Evolutionary conservation across 1,284 basidiomycete species (phyloP).

Genomic region (Agaricales sp.): DNA sequence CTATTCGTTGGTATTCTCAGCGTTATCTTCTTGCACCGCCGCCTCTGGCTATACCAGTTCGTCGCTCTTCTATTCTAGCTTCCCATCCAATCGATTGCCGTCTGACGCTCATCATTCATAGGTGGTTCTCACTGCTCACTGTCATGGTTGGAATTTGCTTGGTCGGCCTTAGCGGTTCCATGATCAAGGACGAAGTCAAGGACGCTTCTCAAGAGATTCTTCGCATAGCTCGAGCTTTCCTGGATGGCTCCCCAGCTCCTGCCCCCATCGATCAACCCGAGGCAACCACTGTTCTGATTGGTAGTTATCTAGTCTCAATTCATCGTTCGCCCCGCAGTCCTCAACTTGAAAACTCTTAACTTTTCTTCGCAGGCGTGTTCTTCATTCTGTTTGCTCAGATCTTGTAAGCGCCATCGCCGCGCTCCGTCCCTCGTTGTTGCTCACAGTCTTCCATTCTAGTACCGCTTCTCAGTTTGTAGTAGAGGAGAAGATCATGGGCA

Average conservation of each 20-base stretch:
- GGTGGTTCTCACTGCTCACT: conserved; percentile 85
- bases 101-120: conserved; percentile 19
- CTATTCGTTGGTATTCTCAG: conserved; percentile 93
- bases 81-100: conserved; percentile 10
- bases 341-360: background rate
- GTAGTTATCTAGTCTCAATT: conserved; percentile 26
- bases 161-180: conserved; percentile 86
- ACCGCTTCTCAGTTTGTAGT: conserved; percentile 89
- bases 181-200: conserved; percentile 66
- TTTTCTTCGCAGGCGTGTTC: conserved; percentile 53
- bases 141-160: conserved; percentile 88
- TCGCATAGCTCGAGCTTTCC: conserved; percentile 16
- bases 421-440: conserved; percentile 10
- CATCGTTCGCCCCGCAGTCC: background rate
- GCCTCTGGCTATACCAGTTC: conserved; percentile 74
- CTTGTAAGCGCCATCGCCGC: conserved; percentile 68
- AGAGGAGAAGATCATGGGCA: conserved; percentile 80
- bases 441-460: conserved; percentile 28
- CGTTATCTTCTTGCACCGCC: conserved; percentile 84
- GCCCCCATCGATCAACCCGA: conserved; percentile 44
- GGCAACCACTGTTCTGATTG: conserved; percentile 56
- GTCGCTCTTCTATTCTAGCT: conserved; percentile 6
- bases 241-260: conserved; percentile 12
- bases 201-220: conserved; percentile 24
- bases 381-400: conserved; percentile 96